Percentiles rank a stretch among this genome's conserved stretches.
These are phyloP conservation scores for Aspergillus ellipticus DNA, from an alignment of 495 filamentous ascomycete species.

Conservation along the genomic window DNA sequence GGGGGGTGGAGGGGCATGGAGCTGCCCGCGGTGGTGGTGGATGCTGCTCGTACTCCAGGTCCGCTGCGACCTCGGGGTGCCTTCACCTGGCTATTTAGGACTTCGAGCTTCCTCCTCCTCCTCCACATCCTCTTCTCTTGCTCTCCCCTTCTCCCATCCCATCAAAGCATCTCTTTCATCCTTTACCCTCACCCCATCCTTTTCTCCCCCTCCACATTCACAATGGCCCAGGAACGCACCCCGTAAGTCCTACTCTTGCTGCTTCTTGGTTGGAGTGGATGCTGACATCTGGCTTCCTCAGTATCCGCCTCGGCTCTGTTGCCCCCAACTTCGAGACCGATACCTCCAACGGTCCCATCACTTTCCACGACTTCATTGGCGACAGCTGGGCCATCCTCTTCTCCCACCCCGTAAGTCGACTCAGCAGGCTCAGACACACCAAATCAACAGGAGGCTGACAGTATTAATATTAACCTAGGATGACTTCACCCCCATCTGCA, in stretches of 20 bases:
- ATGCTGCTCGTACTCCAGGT: background rate
- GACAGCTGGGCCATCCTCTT: slow-evolving; percentile 94
- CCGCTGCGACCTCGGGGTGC: background rate
- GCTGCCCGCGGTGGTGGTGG: background rate
- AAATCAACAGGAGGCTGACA: too few relatives aligned
- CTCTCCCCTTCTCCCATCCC: slow-evolving; percentile 8
- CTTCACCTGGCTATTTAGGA: slow-evolving; percentile 12
- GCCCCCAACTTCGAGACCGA: slow-evolving; percentile 94
- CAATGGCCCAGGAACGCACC: slow-evolving; percentile 50
- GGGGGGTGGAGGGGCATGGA: slow-evolving; percentile 14
- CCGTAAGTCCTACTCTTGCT: slow-evolving; percentile 38
- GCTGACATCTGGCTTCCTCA: slow-evolving; percentile 16
- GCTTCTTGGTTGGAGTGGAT: background rate
- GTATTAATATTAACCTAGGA: too few relatives aligned
- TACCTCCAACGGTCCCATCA: slow-evolving; percentile 85
- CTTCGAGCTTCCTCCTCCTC: slow-evolving; percentile 18
- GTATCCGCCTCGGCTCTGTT: slow-evolving; percentile 82
- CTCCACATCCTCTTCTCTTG: slow-evolving; percentile 1
- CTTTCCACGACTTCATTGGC: slow-evolving; percentile 97
- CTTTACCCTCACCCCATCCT: too few relatives aligned
- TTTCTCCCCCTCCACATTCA: slow-evolving; percentile 21
- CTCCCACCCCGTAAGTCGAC: slow-evolving; percentile 79
- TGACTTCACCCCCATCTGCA: slow-evolving; percentile 93
- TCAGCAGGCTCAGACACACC: background rate
- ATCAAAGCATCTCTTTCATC: too few relatives aligned